Percentiles rank a stretch among this genome's conserved stretches.
Conservation (phyloP, 1,139 yeast species). For the Diutina neorugosa region DNA sequence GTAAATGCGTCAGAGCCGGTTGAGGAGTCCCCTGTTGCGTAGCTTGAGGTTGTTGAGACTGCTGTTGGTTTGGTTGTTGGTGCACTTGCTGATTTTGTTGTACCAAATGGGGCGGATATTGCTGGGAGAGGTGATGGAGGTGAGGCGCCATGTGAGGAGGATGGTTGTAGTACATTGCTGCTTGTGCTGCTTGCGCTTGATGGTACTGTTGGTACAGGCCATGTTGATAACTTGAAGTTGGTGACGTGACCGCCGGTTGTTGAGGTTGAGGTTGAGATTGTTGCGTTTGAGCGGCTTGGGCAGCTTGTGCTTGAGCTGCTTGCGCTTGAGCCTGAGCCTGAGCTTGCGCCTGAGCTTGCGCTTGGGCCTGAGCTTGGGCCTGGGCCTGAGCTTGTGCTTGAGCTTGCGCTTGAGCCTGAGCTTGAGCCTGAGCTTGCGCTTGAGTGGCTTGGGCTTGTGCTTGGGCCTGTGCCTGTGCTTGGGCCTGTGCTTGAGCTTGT, state of each 20-base stretch:
- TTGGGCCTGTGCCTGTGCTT: background rate
- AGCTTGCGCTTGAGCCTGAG: background rate
- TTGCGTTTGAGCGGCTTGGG: background rate
- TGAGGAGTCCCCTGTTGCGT: background rate
- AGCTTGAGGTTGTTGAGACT: background rate
- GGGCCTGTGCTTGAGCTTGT: background rate
- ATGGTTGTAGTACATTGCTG: conserved; percentile 1
- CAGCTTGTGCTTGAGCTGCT: background rate
- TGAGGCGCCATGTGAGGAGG: conserved; percentile 2
- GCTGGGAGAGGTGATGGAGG: background rate
- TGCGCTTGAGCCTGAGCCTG: conserved; percentile 1
- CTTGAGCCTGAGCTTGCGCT: conserved; percentile 1
- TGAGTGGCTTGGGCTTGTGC: background rate
- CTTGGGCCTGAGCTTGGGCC: background rate
- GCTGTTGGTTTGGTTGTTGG: background rate
- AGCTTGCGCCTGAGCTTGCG: background rate
- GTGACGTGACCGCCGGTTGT: background rate
- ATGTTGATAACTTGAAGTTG: background rate
- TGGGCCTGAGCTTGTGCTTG: background rate
- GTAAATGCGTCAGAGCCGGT: background rate
- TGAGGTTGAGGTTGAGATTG: background rate
- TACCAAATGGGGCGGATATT: background rate
- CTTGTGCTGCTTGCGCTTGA: background rate
- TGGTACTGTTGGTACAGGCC: background rate
- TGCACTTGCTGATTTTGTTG: background rate